Conservation (phyloP, 2,329 filamentous ascomycete species). For the Claviceps lovelessii region DNA sequence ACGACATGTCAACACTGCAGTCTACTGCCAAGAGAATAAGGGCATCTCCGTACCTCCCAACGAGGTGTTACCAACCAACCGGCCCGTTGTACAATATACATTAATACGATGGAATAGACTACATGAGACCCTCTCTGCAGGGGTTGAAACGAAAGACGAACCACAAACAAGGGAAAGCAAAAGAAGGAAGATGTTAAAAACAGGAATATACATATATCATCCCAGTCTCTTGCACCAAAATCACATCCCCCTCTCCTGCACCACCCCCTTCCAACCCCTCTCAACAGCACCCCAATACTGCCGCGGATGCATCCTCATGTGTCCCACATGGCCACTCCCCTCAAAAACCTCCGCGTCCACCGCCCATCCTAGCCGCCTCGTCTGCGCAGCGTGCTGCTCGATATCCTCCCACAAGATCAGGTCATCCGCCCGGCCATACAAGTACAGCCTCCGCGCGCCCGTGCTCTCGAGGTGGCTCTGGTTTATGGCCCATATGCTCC, state of each 20-base stretch:
- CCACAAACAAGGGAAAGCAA: no score
- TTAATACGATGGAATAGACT: no score
- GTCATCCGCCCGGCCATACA: constrained; percentile 44
- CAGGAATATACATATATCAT: neutral
- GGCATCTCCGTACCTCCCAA: no score
- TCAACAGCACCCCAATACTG: constrained; percentile 41
- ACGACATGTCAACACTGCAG: no score
- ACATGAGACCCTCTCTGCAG: no score
- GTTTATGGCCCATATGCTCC: constrained; percentile 22
- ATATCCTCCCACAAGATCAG: constrained; percentile 43
- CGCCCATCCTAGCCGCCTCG: constrained; percentile 32
- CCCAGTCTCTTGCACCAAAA: neutral
- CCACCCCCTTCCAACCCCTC: constrained; percentile 12
- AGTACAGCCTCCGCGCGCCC: constrained; percentile 33
- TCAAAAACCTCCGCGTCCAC: constrained; percentile 39
- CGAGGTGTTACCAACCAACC: no score
- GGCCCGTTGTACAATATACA: no score
- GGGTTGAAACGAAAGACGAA: no score
- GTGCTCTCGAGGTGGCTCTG: constrained; percentile 22
- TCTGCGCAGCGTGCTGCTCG: constrained; percentile 35
- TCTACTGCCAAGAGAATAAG: no score
- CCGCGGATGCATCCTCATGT: constrained; percentile 40
- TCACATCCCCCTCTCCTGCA: neutral
- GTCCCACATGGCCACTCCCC: constrained; percentile 45
- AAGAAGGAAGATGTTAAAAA: no score